These are phyloP conservation scores for Trichosporon asahii DNA, from an alignment of 1,284 basidiomycete species.

Conservation along the genomic window DNA sequence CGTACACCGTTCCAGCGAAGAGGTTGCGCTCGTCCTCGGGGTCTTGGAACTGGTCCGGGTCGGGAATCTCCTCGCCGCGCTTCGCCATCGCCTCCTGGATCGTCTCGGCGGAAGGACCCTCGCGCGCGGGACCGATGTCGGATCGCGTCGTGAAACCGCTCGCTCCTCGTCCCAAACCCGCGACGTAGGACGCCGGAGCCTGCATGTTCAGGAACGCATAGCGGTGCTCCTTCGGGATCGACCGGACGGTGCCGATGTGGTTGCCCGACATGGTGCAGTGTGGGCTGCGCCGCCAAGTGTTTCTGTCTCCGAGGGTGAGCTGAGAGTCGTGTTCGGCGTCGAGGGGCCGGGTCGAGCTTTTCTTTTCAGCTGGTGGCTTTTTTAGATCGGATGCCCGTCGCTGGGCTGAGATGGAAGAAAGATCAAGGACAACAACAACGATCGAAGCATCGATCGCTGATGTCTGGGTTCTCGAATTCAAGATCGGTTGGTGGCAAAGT, in stretches of 20 bases:
- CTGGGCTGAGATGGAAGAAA: background rate
- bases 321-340: background rate
- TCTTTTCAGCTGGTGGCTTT: background rate
- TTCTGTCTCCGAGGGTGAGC: background rate
- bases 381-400: background rate
- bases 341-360: background rate
- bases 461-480: background rate
- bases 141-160: slow-evolving; percentile 98
- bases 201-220: slow-evolving; percentile 56
- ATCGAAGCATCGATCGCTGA: background rate
- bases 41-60: slow-evolving; percentile 82
- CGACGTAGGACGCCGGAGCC: slow-evolving; percentile 89
- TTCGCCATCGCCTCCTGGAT: slow-evolving; percentile 77
- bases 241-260: slow-evolving; percentile 46
- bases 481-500: slow-evolving; percentile 5
- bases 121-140: slow-evolving; percentile 96
- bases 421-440: background rate
- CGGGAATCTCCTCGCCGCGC: slow-evolving; percentile 82
- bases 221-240: slow-evolving; percentile 47
- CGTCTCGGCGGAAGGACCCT: slow-evolving; percentile 83
- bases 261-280: slow-evolving; percentile 33
- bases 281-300: background rate
- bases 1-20: slow-evolving; percentile 93
- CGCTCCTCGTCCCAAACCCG: slow-evolving; percentile 93
- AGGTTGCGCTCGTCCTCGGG: slow-evolving; percentile 96